Evolutionary conservation across 345 rosid genomes (phyloP).

Genomic region (Eucalyptus regnans): DNA sequence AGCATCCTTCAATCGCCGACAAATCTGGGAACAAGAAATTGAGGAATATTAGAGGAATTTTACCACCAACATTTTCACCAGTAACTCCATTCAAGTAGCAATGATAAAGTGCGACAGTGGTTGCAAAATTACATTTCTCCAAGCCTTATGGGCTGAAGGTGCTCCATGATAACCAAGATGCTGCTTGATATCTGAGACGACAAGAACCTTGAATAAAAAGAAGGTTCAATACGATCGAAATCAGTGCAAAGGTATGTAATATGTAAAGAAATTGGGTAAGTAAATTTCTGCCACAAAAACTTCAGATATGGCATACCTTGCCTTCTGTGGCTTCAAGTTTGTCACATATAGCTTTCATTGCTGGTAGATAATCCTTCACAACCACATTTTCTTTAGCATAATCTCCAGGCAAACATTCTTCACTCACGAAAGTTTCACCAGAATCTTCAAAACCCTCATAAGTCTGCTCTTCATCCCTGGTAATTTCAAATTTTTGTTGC

Average conservation of each 20-base stretch:
- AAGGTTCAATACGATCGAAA: not conserved
- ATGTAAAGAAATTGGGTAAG: not conserved
- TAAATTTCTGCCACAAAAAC: not conserved
- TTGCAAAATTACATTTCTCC: constrained; percentile 58
- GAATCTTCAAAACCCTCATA: constrained; percentile 9
- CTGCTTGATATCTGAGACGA: constrained; percentile 75
- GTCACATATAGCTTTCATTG: constrained; percentile 75
- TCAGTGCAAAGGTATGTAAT: constrained; percentile 12
- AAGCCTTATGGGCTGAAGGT: constrained; percentile 50
- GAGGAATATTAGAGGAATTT: not conserved
- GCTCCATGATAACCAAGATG: constrained; percentile 70
- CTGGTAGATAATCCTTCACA: constrained; percentile 70
- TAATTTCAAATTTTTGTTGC: constrained; percentile 66
- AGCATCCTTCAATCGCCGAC: constrained; percentile 69
- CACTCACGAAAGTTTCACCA: constrained; percentile 14
- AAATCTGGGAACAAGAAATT: constrained; percentile 33
- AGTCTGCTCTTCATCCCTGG: constrained; percentile 29
- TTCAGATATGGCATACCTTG: constrained; percentile 37
- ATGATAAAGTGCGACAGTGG: not conserved
- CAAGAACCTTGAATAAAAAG: constrained; percentile 57
- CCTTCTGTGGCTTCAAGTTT: constrained; percentile 69
- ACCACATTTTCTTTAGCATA: constrained; percentile 42
- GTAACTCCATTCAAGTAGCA: not conserved
- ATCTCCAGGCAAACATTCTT: constrained; percentile 23
- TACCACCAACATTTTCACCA: not conserved